Evolutionary conservation across 768 basidiomycete species (phyloP).

Genomic region (Tephrocybe sp.): DNA sequence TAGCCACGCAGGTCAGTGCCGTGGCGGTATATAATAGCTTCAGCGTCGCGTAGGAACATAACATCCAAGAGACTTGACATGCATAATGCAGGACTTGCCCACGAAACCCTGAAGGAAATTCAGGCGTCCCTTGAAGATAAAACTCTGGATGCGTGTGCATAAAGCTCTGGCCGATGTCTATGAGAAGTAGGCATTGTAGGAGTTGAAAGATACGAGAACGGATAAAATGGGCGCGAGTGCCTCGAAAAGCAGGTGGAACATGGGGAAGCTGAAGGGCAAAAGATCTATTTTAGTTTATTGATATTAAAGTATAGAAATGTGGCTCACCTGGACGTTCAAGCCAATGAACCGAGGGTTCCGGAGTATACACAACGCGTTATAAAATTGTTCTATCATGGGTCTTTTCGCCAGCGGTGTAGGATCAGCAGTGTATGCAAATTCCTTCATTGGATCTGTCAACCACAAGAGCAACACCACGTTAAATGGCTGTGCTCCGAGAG

Average conservation of each 20-base stretch:
- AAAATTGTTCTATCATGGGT: not conserved
- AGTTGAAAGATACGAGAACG: conserved; percentile 4
- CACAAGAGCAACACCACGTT: conserved; percentile 4
- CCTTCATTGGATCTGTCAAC: conserved; percentile 5
- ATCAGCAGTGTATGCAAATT: conserved; percentile 3
- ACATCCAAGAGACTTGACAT: not conserved
- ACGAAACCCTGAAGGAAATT: conserved; percentile 2
- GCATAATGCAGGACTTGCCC: not conserved
- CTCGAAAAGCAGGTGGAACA: not conserved
- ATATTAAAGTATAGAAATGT: not conserved
- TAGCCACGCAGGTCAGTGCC: conserved; percentile 1
- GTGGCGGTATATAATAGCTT: conserved; percentile 3
- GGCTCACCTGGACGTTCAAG: conserved; percentile 6
- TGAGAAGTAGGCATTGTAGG: conserved; percentile 3
- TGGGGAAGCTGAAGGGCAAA: not conserved
- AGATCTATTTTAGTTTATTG: not conserved
- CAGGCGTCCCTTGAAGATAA: conserved; percentile 4
- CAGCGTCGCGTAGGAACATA: not conserved
- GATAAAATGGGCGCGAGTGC: conserved; percentile 2
- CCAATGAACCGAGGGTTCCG: conserved; percentile 5
- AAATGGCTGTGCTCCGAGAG: not conserved
- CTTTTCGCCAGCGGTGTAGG: not conserved
- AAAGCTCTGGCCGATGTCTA: conserved; percentile 8
- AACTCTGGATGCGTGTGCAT: conserved; percentile 2
- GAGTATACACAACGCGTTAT: conserved; percentile 3